phyloP scores from a whole-genome alignment of 805 yeast genomes.

The Tetrapisispora taiwanensis region DNA sequence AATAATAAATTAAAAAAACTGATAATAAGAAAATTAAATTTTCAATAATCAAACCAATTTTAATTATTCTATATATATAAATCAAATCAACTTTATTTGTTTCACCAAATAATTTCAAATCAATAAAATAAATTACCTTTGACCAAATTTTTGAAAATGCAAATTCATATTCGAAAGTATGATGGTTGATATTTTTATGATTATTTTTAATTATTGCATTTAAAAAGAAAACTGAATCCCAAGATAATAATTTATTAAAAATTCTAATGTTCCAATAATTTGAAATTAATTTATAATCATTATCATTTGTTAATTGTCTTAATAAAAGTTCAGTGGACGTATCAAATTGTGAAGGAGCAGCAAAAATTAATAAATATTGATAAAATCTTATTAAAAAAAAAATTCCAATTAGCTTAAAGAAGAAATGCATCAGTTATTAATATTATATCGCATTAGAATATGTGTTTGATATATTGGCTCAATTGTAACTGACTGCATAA shows the following conservation, averaged over 20 bases:
- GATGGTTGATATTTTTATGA: slow-evolving; percentile 36
- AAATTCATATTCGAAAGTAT: slow-evolving; percentile 76
- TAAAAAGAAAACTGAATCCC: slow-evolving; percentile 81
- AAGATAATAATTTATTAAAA: slow-evolving; percentile 48
- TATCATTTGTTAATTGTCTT: slow-evolving; percentile 4
- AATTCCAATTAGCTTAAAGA: neutral
- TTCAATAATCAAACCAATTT: slow-evolving; percentile 40
- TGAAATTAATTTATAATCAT: neutral
- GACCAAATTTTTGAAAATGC: slow-evolving; percentile 82
- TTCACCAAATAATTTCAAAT: neutral
- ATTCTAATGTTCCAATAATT: slow-evolving; percentile 22
- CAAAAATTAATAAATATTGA: slow-evolving; percentile 19
- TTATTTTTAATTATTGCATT: slow-evolving; percentile 28
- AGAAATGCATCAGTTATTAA: neutral
- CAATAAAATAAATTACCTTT: slow-evolving; percentile 30
- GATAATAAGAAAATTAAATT: slow-evolving; percentile 45
- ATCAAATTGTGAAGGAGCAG: slow-evolving; percentile 24
- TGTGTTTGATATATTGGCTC: too few species aligned
- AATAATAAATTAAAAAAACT: slow-evolving; percentile 37
- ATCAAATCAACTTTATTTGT: slow-evolving; percentile 6
- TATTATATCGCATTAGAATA: too few species aligned
- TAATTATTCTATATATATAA: slow-evolving; percentile 37
- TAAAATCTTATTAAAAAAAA: neutral
- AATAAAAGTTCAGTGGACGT: slow-evolving; percentile 23
- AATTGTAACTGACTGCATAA: too few species aligned